Evolutionary conservation across 768 basidiomycete genomes (phyloP).

Genomic region (Rhizopogon sp.): DNA sequence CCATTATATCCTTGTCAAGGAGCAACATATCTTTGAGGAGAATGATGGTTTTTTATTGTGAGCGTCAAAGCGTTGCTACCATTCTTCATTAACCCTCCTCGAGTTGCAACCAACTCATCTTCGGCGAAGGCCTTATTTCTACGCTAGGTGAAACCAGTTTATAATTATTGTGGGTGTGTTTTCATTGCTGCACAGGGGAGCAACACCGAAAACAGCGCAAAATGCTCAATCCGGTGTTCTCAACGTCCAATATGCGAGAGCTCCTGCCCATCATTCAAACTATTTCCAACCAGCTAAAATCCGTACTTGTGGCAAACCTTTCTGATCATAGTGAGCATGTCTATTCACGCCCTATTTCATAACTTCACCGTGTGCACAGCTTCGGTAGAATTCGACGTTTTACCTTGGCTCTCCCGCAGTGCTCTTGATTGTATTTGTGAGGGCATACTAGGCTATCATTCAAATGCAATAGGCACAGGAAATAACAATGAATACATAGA

Average conservation of each 20-base stretch:
- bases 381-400: conserved; percentile 15
- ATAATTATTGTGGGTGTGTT: background rate
- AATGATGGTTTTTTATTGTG: conserved; percentile 14
- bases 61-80: background rate
- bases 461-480: conserved; percentile 9
- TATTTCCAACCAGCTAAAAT: background rate
- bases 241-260: conserved; percentile 2
- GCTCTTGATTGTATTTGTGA: conserved; percentile 22
- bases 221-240: conserved; percentile 6
- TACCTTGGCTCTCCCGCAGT: conserved; percentile 17
- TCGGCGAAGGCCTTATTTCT: conserved; percentile 23
- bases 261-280: background rate
- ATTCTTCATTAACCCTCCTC: background rate
- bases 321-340: background rate
- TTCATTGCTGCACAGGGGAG: background rate
- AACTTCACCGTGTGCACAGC: too few species aligned
- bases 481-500: conserved; percentile 11
- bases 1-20: conserved; percentile 25
- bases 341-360: too few species aligned
- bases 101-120: conserved; percentile 10
- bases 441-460: conserved; percentile 18
- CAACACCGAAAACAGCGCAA: conserved; percentile 4
- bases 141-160: conserved; percentile 15
- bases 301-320: background rate
- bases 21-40: conserved; percentile 20